Base-by-base conservation (phyloP, 208 protist species). In the Trichomonas gallinae region DNA sequence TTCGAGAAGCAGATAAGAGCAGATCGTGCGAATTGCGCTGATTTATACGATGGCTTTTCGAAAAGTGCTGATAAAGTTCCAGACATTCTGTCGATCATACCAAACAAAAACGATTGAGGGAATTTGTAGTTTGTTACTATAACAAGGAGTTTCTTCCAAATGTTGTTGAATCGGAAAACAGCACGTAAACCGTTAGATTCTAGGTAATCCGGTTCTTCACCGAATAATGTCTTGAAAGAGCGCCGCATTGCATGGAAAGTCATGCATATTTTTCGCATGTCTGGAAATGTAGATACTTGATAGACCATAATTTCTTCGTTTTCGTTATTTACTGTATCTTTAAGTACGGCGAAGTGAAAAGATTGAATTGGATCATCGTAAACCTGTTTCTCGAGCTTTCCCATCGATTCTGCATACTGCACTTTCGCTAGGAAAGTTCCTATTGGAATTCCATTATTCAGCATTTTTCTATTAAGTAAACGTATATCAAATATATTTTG, bases 311-410 rank as follows among this genome's bases (percentile, higher is more conserved):
- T 34, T 51, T 93, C 87, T 34, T 93, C 87, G 11, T 48, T 38
- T 48, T 34, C n/a, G 10, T 10, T 38, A 34, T 34, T 10, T 46
- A 89, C 9, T 34, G 11, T 51, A 31, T 34, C 15, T 38, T 93
- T 93, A 38, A 93, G 46, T 15, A 93, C 87, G 38, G 87, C 87
- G 26, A 93, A 93, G 46, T 93, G 87, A 93, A 93, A 93, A 15
- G 87, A 44, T 15, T 51, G 40, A 48, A 44, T 51, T 17, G 40
- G 21, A 51, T 93, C 87, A 26, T 93, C 87, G 31, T 93, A 42
- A 38, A 93, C 45, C 1, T 26, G 13, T 26, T 93, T 6, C 10
- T 42, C 40, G 4, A 93, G 31, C n/a, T 51, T 93, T 93, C 87
- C 87, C n/a, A 34, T 3, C n/a, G 42, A n/a, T 51, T 34, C 17